Evolutionary conservation across 106 monocot genomes (phyloP).

Genomic region (Dactylorhiza incarnata): DNA sequence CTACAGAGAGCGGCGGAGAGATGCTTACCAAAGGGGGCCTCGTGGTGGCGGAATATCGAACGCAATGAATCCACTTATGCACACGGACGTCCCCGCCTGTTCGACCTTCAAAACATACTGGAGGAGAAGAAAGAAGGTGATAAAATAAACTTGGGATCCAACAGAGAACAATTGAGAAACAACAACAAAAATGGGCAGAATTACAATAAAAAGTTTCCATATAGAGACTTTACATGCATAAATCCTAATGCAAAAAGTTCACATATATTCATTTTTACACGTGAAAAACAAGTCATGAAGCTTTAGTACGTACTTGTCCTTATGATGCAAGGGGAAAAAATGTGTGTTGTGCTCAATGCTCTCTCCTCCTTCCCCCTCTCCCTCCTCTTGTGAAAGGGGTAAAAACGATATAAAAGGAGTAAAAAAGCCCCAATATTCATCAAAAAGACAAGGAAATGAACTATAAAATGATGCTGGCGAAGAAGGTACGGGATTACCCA

Average conservation of each 20-base stretch:
- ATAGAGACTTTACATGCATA: background rate
- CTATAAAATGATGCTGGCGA: no score
- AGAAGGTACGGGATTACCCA: no score
- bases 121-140: background rate
- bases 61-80: conserved; percentile 13
- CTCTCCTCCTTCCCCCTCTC: no score
- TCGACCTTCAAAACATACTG: conserved; percentile 22
- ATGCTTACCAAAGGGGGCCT: conserved; percentile 16
- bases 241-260: background rate
- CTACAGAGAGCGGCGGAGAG: background rate
- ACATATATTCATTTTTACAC: background rate
- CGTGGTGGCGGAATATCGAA: conserved; percentile 18
- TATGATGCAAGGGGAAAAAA: no score
- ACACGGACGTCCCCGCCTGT: conserved; percentile 8
- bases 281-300: no score
- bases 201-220: no score
- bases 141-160: background rate
- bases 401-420: no score
- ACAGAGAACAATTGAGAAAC: background rate
- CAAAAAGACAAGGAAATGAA: no score
- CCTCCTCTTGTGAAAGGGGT: no score
- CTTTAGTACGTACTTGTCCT: no score
- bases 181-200: background rate
- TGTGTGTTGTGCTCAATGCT: no score
- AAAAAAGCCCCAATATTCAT: no score